Evolutionary conservation across 805 yeast species (phyloP), one percentile per base, ranked within the genome.

Genomic region (Myxozyma monticola): DNA sequence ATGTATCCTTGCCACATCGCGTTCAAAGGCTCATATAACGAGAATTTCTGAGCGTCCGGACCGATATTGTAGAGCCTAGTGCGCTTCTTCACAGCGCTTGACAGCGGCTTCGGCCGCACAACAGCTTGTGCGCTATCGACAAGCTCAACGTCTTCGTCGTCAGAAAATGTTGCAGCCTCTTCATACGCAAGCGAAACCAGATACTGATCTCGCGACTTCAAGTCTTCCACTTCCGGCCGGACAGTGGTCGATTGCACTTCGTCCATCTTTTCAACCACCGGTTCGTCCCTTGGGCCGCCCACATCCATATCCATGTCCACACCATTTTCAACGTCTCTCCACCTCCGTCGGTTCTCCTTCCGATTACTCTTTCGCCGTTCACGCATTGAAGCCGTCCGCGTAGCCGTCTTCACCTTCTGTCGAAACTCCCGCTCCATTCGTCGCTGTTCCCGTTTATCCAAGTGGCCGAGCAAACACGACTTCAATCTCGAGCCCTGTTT

Each of bases 1-100:
- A 48, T 43, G 22, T 54, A 54, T 7, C 53, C 42, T 18, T 52
- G 49, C 59, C 59, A 54, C 14, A 54, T 41, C 3, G 28, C 12
- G 38, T 40, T 36, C 24, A 54, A 36, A 14, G 46, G 42, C 8
- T 43, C 21, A 38, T 54, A 54, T 8, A 40, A 9, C 5, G 14
- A n/a, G 36, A 42, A 54, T n/a, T 18, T 12, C 6, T 25, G 7
- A 1, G 56, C 49, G 2, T 40, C 43, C 20, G 43, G 40, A n/a
- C 37, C 43, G 17, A 53, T 25, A 2, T 29, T 29, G 24, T 38
- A 43, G 2, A 54, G 36, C 15, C 31, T 39, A n/a, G 30, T 4
- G 8, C 56, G 40, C 30, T 51, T 50, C 38, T 38, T 43, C 22
- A 42, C 49, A 4, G 40, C 45, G 6, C 57, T 22, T 2, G 53